Evolutionary conservation across 1,139 yeast genomes (phyloP).

Genomic region (Candida sojae): DNA sequence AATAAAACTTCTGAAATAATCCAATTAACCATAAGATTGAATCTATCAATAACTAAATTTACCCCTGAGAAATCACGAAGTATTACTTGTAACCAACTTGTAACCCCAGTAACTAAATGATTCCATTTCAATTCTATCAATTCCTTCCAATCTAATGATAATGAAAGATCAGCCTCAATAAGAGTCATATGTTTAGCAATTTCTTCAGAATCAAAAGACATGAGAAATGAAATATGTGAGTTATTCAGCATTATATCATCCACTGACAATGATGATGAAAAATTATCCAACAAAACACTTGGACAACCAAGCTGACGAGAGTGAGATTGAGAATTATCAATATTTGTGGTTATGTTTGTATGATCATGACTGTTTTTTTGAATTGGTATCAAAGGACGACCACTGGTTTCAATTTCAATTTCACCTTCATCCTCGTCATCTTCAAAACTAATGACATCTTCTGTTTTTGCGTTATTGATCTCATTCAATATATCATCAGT

Average conservation of each 20-base stretch:
- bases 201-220: slow-evolving; percentile 64
- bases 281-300: slow-evolving; percentile 37
- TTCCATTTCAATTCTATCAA: slow-evolving; percentile 78
- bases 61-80: slow-evolving; percentile 71
- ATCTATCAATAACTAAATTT: slow-evolving; percentile 82
- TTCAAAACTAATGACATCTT: slow-evolving; percentile 35
- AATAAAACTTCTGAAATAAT: slow-evolving; percentile 81
- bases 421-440: slow-evolving; percentile 21
- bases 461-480: slow-evolving; percentile 44
- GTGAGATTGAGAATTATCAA: slow-evolving; percentile 5
- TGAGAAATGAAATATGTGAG: slow-evolving; percentile 75
- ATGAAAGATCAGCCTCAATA: slow-evolving; percentile 80
- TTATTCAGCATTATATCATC: slow-evolving; percentile 38
- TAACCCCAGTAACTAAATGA: slow-evolving; percentile 65
- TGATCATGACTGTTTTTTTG: slow-evolving; percentile 3
- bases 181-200: slow-evolving; percentile 81
- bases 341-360: not conserved
- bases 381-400: slow-evolving; percentile 29
- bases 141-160: slow-evolving; percentile 92
- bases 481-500: slow-evolving; percentile 43
- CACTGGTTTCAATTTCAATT: slow-evolving; percentile 17
- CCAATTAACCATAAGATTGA: slow-evolving; percentile 91
- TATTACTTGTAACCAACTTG: slow-evolving; percentile 82
- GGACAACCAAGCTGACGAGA: slow-evolving; percentile 26
- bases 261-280: slow-evolving; percentile 36